phyloP scores from a whole-genome alignment of 768 basidiomycete genomes.

The Pleurotus ostreatus region DNA sequence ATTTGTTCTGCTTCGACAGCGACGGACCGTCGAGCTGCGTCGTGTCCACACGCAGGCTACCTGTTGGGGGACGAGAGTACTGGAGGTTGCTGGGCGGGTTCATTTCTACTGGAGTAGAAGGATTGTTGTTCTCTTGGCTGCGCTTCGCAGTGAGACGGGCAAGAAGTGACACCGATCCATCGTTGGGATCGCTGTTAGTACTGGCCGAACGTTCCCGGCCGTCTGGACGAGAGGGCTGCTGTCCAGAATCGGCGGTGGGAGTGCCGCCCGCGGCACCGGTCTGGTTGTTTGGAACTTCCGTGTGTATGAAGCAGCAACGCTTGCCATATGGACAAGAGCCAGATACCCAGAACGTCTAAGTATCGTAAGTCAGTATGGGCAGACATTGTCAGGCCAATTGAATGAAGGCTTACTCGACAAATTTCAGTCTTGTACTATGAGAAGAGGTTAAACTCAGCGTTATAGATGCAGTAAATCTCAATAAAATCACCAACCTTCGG shows the following conservation, averaged over 20 bases:
- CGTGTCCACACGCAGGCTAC: conserved; percentile 73
- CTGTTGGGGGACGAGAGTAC: conserved; percentile 60
- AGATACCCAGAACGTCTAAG: conserved; percentile 88
- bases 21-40: conserved; percentile 54
- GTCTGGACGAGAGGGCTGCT: conserved; percentile 50
- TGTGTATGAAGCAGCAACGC: conserved; percentile 92
- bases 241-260: conserved; percentile 35
- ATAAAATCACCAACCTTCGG: conserved; percentile 64
- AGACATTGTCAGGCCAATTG: conserved; percentile 2
- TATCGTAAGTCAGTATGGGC: conserved; percentile 9
- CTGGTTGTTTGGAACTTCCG: conserved; percentile 70
- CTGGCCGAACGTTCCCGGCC: conserved; percentile 64
- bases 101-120: conserved; percentile 53
- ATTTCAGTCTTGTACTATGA: conserved; percentile 89
- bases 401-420: conserved; percentile 60
- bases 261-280: conserved; percentile 43
- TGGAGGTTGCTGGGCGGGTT: conserved; percentile 44
- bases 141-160: conserved; percentile 74
- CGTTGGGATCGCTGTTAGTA: conserved; percentile 79
- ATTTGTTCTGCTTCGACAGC: conserved; percentile 71
- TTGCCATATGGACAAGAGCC: conserved; percentile 92
- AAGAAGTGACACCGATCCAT: conserved; percentile 65
- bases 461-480: not conserved
- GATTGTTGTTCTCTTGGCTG: conserved; percentile 41
- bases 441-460: conserved; percentile 3